These are phyloP conservation scores for Mimosa bimucronata DNA, from an alignment of 306 rosid species.

Conservation along the genomic window DNA sequence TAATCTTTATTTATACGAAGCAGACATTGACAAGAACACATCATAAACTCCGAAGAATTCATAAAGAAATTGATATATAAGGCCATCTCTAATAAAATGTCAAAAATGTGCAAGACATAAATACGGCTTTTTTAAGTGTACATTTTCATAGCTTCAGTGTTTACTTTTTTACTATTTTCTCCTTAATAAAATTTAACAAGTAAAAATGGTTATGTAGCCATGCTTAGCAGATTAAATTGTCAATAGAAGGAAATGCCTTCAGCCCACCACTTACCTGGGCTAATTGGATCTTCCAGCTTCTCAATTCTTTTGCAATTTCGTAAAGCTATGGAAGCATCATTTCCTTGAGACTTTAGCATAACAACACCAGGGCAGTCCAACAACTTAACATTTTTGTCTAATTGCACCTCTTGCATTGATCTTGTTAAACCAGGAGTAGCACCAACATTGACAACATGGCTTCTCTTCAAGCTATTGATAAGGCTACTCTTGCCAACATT, in stretches of 20 bases:
- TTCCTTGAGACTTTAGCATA: constrained; percentile 62
- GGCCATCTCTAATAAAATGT: not conserved
- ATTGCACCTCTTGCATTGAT: constrained; percentile 79
- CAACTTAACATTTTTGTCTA: constrained; percentile 75
- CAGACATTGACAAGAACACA: not conserved
- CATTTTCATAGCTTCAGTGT: not conserved
- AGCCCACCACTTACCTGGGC: constrained; percentile 63
- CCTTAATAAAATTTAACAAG: not conserved
- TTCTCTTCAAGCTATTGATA: constrained; percentile 79
- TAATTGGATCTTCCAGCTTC: constrained; percentile 83
- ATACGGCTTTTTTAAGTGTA: not conserved
- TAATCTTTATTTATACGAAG: not conserved
- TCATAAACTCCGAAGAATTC: not conserved
- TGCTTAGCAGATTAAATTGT: not conserved
- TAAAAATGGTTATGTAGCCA: not conserved
- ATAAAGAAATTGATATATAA: not conserved
- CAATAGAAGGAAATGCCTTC: too few species aligned
- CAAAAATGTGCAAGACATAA: not conserved
- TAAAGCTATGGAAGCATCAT: constrained; percentile 62
- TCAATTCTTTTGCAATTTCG: constrained; percentile 86
- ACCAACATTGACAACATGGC: constrained; percentile 74
- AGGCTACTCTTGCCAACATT: constrained; percentile 99
- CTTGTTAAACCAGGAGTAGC: constrained; percentile 76
- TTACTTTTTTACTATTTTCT: not conserved
- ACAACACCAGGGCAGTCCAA: constrained; percentile 84